Evolutionary conservation across 495 filamentous ascomycete genomes (phyloP).

Genomic region (Aspergillus avenaceus): DNA sequence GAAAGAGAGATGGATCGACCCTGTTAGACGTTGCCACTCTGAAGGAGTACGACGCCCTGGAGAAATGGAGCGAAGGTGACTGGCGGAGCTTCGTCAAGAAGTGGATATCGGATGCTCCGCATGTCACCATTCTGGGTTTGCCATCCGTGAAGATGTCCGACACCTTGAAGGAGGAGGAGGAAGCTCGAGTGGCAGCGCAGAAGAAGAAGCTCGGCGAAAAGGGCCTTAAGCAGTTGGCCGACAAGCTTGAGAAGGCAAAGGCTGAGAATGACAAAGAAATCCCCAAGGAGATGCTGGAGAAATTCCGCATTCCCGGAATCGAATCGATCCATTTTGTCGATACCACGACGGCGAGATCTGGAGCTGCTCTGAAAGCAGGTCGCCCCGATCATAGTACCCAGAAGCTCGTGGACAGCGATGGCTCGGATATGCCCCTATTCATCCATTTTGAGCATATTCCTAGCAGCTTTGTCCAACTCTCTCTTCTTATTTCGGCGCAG

Average conservation of each 20-base stretch:
- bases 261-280: conserved; percentile 78
- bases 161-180: conserved; percentile 68
- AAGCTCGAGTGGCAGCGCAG: conserved; percentile 50
- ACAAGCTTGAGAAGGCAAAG: conserved; percentile 76
- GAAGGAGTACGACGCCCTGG: conserved; percentile 69
- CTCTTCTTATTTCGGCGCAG: conserved; percentile 71
- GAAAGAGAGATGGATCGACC: conserved; percentile 77
- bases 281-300: conserved; percentile 67
- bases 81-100: conserved; percentile 79
- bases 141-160: conserved; percentile 68
- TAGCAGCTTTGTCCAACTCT: conserved; percentile 84
- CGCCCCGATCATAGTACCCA: conserved; percentile 66
- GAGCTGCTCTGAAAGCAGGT: conserved; percentile 68
- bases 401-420: conserved; percentile 67
- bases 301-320: conserved; percentile 75
- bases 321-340: conserved; percentile 92
- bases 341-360: conserved; percentile 80
- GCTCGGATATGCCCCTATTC: conserved; percentile 66
- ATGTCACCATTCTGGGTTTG: conserved; percentile 84
- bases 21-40: conserved; percentile 65
- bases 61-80: conserved; percentile 72
- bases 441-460: conserved; percentile 95
- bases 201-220: conserved; percentile 58
- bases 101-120: conserved; percentile 82
- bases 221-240: conserved; percentile 64